A percentile compares a stretch with the other conserved stretches of the same genome.
phyloP scores from a whole-genome alignment of 2,329 filamentous ascomycete species.

The Biscogniauxia marginata region DNA sequence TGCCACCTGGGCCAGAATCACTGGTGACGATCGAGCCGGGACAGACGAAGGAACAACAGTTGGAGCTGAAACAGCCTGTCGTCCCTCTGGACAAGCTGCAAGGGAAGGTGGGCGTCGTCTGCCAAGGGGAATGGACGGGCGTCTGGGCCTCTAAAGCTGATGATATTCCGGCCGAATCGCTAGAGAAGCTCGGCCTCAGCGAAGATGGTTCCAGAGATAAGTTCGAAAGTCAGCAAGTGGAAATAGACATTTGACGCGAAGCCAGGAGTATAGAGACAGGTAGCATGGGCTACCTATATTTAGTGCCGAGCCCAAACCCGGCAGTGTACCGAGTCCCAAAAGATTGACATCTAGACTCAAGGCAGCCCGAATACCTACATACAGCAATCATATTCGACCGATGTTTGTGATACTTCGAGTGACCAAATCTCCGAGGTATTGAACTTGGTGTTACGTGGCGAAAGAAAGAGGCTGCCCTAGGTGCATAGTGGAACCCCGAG shows the following conservation, averaged over 20 bases:
- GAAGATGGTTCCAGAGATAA: constrained; percentile 21
- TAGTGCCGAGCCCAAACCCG: neutral
- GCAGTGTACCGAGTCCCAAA: no score
- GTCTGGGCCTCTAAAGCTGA: constrained; percentile 34
- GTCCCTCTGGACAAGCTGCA: constrained; percentile 35
- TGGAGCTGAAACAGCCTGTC: constrained; percentile 37
- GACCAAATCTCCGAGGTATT: no score
- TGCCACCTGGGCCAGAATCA: constrained; percentile 40
- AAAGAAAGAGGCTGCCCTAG: no score
- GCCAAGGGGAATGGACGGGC: constrained; percentile 39
- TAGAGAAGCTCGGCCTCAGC: constrained; percentile 21
- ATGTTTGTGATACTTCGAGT: no score
- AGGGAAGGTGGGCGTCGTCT: constrained; percentile 33
- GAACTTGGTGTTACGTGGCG: no score
- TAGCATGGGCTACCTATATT: no score
- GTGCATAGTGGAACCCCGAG: no score
- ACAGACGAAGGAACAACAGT: constrained; percentile 33
- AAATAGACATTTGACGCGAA: constrained; percentile 20
- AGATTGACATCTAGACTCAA: no score
- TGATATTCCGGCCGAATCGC: constrained; percentile 19
- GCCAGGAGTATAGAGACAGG: no score
- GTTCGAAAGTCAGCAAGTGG: constrained; percentile 26
- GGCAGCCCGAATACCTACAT: no score
- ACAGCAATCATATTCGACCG: no score
- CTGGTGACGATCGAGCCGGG: constrained; percentile 41